These are phyloP conservation scores for Peronospora tabacina DNA, from an alignment of 352 stramenopile genomes.

Conservation along the genomic window DNA sequence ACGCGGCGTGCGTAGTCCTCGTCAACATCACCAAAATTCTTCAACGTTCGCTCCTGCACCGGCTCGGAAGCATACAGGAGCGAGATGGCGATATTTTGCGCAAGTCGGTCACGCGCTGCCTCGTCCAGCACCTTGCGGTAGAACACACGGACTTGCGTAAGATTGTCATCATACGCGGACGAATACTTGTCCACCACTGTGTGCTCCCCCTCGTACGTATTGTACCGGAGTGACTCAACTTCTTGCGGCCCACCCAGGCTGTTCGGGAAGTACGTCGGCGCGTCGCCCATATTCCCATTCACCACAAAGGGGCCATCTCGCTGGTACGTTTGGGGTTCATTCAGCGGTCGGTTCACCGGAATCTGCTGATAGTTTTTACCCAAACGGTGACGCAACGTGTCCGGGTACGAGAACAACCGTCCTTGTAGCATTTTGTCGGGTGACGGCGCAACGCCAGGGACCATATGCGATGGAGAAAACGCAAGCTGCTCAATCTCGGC, in stretches of 20 bases:
- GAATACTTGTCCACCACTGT: conserved; percentile 38
- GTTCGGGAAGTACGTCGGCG: conserved; percentile 79
- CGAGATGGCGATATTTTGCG: conserved; percentile 66
- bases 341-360: conserved; percentile 80
- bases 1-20: conserved; percentile 28
- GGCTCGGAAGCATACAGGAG: conserved; percentile 36
- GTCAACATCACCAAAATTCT: conserved; percentile 32
- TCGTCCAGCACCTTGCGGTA: conserved; percentile 60
- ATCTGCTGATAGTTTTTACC: conserved; percentile 88
- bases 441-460: conserved; percentile 82
- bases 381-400: conserved; percentile 83
- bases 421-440: conserved; percentile 86
- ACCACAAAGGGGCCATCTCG: conserved; percentile 61
- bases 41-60: conserved; percentile 27
- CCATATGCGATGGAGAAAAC: conserved; percentile 80
- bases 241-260: conserved; percentile 38
- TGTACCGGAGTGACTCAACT: conserved; percentile 18
- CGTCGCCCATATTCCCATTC: conserved; percentile 51
- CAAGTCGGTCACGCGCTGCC: conserved; percentile 48
- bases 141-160: conserved; percentile 57
- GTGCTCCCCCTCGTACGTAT: conserved; percentile 22
- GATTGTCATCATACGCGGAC: conserved; percentile 71
- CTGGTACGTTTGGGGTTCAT: conserved; percentile 55
- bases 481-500: conserved; percentile 87
- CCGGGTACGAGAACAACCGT: conserved; percentile 85